phyloP scores from a whole-genome alignment of 306 rosid species.

The Pueraria montana region DNA sequence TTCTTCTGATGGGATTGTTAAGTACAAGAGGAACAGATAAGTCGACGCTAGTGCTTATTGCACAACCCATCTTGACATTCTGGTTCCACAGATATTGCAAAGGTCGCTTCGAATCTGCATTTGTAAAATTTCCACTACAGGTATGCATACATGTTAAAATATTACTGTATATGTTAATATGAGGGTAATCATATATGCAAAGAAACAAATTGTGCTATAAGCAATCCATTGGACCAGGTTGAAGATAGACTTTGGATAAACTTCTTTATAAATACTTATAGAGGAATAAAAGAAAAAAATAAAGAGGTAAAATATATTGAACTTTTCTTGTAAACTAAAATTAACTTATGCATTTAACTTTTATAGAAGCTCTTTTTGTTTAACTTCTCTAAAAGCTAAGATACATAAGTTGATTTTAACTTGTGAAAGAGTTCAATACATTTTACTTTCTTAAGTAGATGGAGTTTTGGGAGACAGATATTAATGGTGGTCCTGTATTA shows the following conservation, averaged over 20 bases:
- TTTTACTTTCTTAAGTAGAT: background rate
- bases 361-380: too few species aligned
- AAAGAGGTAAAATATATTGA: background rate
- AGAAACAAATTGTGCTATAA: background rate
- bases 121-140: constrained; percentile 76
- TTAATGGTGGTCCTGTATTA: background rate
- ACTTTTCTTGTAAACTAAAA: background rate
- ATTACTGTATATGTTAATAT: background rate
- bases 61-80: constrained; percentile 78
- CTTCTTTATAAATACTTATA: background rate
- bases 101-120: constrained; percentile 94
- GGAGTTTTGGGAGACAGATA: constrained; percentile 5
- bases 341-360: too few species aligned
- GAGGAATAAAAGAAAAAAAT: background rate
- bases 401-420: background rate
- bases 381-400: too few species aligned
- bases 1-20: constrained; percentile 82
- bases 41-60: constrained; percentile 65
- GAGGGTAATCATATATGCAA: background rate
- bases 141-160: constrained; percentile 33
- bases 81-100: constrained; percentile 84
- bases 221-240: too few species aligned
- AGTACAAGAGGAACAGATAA: constrained; percentile 70
- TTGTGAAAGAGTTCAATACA: background rate
- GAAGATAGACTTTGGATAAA: too few species aligned